A percentile compares a stretch with the other conserved stretches of the same genome.
Conservation (phyloP, 2,329 filamentous ascomycete species). For the Waltergamsia citrina region DNA sequence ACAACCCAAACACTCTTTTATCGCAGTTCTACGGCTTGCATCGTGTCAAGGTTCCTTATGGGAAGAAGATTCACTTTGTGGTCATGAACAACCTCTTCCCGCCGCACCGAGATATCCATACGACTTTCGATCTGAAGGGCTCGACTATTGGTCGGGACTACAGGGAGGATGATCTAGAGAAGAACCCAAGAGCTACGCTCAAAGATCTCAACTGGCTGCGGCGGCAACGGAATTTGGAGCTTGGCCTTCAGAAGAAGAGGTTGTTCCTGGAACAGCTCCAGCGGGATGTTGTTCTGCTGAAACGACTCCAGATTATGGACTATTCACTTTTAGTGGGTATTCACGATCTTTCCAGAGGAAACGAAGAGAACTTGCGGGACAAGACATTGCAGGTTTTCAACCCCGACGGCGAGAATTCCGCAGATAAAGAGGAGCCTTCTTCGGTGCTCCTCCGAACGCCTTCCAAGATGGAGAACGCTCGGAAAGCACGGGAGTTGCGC, state of each 20-base stretch:
- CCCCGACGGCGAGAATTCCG: slow-evolving; percentile 59
- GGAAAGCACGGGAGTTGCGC: slow-evolving; percentile 83
- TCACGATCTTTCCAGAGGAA: slow-evolving; percentile 81
- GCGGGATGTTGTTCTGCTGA: slow-evolving; percentile 75
- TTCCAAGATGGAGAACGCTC: slow-evolving; percentile 83
- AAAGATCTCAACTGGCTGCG: slow-evolving; percentile 97
- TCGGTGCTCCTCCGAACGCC: slow-evolving; percentile 75
- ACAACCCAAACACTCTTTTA: slow-evolving; percentile 92
- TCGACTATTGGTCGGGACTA: slow-evolving; percentile 92
- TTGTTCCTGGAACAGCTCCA: slow-evolving; percentile 85
- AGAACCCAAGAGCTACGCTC: slow-evolving; percentile 84
- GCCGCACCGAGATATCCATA: slow-evolving; percentile 92
- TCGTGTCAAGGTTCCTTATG: slow-evolving; percentile 95
- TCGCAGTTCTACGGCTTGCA: slow-evolving; percentile 98
- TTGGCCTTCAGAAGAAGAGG: slow-evolving; percentile 80
- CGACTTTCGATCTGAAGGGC: slow-evolving; percentile 93
- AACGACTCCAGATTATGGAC: slow-evolving; percentile 94
- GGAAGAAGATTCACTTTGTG: slow-evolving; percentile 97
- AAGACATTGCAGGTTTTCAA: slow-evolving; percentile 94
- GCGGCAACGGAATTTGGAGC: slow-evolving; percentile 73
- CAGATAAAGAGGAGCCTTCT: slow-evolving; percentile 44
- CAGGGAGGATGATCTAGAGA: slow-evolving; percentile 74
- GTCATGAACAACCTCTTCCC: slow-evolving; percentile 99
- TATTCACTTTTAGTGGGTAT: slow-evolving; percentile 94
- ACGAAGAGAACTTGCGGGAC: slow-evolving; percentile 83